Evolutionary conservation across 2,329 filamentous ascomycete species (phyloP).

Genomic region (Fusarium domesticum): DNA sequence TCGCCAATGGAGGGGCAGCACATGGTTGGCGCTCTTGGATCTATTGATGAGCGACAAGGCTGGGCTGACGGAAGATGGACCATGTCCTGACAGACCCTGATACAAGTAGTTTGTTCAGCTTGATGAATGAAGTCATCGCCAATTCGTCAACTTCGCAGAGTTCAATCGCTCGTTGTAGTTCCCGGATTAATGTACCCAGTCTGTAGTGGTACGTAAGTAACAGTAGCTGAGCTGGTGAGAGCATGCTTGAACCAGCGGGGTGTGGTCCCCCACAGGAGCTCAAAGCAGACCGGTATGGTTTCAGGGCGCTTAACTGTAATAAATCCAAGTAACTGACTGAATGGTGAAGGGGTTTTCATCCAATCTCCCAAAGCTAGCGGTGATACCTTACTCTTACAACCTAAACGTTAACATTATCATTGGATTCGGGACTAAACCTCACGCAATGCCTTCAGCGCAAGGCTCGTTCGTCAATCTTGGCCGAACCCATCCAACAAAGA

Average conservation of each 20-base stretch:
- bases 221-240: not conserved
- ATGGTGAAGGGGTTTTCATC: too few species aligned
- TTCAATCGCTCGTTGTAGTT: too few species aligned
- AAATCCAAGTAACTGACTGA: too few species aligned
- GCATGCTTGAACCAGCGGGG: not conserved
- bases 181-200: too few species aligned
- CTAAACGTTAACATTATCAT: not conserved
- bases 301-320: too few species aligned
- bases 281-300: too few species aligned
- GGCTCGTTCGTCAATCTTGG: not conserved
- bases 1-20: constrained; percentile 18
- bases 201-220: too few species aligned
- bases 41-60: constrained; percentile 14
- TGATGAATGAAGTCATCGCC: not conserved
- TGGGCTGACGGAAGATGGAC: constrained; percentile 2
- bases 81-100: too few species aligned
- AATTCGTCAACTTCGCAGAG: too few species aligned
- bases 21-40: constrained; percentile 12
- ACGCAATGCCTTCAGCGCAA: not conserved
- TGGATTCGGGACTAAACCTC: too few species aligned
- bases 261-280: not conserved
- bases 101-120: too few species aligned
- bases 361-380: not conserved
- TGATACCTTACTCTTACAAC: not conserved
- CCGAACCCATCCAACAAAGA: not conserved